Evolutionary conservation across 345 rosid species (phyloP).

Genomic region (Raphanus raphanistrum): DNA sequence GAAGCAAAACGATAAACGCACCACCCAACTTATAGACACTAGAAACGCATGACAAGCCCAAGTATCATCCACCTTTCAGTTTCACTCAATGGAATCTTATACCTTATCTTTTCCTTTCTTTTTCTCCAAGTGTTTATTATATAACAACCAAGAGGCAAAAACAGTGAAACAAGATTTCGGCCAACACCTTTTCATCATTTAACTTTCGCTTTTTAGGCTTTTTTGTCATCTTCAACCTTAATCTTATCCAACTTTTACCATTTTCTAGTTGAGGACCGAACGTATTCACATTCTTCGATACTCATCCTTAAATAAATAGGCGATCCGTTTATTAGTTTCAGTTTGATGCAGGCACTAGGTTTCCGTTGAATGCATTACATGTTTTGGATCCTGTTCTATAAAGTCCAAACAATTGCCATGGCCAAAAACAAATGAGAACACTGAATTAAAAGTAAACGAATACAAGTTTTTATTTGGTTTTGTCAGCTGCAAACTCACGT

Average conservation of each 20-base stretch:
- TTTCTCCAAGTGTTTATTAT: conserved; percentile 16
- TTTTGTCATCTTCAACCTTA: background rate
- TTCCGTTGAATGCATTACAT: background rate
- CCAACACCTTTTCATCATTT: conserved; percentile 25
- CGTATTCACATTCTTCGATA: background rate
- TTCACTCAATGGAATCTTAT: conserved; percentile 43
- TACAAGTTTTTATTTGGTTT: background rate
- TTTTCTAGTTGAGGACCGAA: background rate
- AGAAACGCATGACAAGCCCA: conserved; percentile 39
- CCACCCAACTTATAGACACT: conserved; percentile 35
- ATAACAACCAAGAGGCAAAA: conserved; percentile 14
- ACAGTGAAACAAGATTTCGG: conserved; percentile 6
- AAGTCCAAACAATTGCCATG: background rate
- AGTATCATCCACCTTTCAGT: conserved; percentile 33
- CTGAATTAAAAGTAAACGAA: background rate
- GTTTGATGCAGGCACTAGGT: background rate
- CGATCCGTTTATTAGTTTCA: background rate
- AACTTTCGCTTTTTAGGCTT: background rate
- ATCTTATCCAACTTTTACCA: background rate
- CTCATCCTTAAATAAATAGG: background rate
- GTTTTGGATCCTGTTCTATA: background rate
- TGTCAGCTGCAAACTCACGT: conserved; percentile 21
- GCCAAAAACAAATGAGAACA: background rate
- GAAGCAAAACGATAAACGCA: conserved; percentile 33
- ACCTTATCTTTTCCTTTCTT: conserved; percentile 32